A percentile compares a stretch with the other conserved stretches of the same genome.
These are phyloP conservation scores for Curvularia hawaiiensis DNA, from an alignment of 2,329 filamentous ascomycete genomes.

Conservation along the genomic window DNA sequence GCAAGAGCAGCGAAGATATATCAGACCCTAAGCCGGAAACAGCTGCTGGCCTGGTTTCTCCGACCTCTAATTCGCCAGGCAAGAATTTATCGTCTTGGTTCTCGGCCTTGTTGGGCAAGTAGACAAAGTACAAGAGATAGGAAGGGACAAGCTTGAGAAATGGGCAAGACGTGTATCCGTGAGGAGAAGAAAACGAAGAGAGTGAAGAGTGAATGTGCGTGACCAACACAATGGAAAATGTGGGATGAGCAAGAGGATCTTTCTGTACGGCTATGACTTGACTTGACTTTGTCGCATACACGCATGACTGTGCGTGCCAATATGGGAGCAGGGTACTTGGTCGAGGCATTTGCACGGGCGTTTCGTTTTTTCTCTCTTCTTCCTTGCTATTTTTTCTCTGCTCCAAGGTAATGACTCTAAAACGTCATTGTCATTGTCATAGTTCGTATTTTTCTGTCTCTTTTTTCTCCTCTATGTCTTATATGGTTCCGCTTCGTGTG, in stretches of 20 bases:
- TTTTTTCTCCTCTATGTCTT: not conserved
- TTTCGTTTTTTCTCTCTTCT: not conserved
- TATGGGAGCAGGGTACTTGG: not conserved
- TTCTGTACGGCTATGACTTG: not conserved
- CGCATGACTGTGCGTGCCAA: not conserved
- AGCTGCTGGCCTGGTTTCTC: slow-evolving; percentile 26
- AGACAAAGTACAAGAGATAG: not conserved
- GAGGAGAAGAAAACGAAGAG: too few species aligned
- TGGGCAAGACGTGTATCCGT: too few species aligned
- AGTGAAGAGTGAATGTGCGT: too few species aligned
- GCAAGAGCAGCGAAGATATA: not conserved
- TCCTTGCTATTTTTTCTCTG: not conserved
- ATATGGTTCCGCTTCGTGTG: not conserved
- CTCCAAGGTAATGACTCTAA: not conserved
- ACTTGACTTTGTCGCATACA: not conserved
- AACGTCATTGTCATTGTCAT: not conserved
- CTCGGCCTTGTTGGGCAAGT: slow-evolving; percentile 36
- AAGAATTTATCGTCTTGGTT: slow-evolving; percentile 43
- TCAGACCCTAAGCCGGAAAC: slow-evolving; percentile 10
- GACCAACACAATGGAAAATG: too few species aligned
- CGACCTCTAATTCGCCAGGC: slow-evolving; percentile 32
- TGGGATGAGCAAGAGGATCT: too few species aligned
- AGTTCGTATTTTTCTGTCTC: not conserved
- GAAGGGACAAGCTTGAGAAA: not conserved
- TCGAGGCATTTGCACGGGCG: not conserved